Percentiles rank a stretch among this genome's conserved stretches.
Evolutionary conservation across 768 basidiomycete genomes (phyloP).

Genomic region (Neoboletus subvelutipes): DNA sequence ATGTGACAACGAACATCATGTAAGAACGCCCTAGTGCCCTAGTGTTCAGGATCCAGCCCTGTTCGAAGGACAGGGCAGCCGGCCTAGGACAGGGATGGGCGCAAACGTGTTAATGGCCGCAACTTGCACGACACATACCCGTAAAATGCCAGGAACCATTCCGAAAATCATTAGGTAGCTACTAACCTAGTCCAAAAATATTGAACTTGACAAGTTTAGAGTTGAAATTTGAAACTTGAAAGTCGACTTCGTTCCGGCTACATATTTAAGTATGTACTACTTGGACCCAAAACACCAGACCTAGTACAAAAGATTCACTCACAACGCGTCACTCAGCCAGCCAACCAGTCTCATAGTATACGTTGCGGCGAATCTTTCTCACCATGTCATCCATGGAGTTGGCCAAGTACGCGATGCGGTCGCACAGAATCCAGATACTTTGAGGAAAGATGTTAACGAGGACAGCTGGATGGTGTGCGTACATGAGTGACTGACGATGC

Average conservation of each 20-base stretch:
- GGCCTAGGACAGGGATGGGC: too few species aligned
- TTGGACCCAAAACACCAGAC: not conserved
- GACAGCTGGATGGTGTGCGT: slow-evolving; percentile 24
- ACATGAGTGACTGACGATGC: not conserved
- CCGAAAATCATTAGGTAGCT: too few species aligned
- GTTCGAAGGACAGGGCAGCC: too few species aligned
- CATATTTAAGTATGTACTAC: too few species aligned
- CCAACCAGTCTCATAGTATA: not conserved
- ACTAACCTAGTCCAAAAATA: too few species aligned
- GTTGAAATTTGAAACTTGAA: not conserved
- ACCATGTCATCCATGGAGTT: slow-evolving; percentile 15
- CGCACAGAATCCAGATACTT: slow-evolving; percentile 19
- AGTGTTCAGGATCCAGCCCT: too few species aligned
- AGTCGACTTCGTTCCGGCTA: not conserved
- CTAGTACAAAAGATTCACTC: not conserved
- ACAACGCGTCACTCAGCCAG: not conserved
- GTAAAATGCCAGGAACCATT: too few species aligned
- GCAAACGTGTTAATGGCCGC: too few species aligned
- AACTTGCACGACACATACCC: too few species aligned
- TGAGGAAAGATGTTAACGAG: slow-evolving; percentile 22
- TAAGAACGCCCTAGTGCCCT: not conserved
- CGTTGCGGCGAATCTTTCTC: not conserved
- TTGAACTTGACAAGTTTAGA: too few species aligned
- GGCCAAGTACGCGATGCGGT: slow-evolving; percentile 16
- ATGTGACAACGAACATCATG: not conserved